Evolutionary conservation across 441 rosid species (phyloP).

Genomic region (Corymbia calophylla): DNA sequence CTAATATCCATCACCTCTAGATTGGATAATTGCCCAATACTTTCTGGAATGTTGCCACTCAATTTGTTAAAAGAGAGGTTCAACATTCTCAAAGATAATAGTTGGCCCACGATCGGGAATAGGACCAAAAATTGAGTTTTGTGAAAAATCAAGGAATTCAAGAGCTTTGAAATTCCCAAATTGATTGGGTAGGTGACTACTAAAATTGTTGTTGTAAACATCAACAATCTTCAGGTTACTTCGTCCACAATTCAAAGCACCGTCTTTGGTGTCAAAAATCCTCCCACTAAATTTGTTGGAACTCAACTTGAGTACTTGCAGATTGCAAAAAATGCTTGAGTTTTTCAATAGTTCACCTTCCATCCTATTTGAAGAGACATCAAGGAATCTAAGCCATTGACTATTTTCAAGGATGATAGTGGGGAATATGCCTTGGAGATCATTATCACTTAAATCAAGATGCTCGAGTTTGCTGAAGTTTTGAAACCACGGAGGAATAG

Average conservation of each 20-base stretch:
- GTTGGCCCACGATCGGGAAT: rapidly evolving
- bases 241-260: not conserved
- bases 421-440: not conserved
- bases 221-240: not conserved
- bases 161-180: not conserved
- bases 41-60: not conserved
- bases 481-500: not conserved
- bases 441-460: not conserved
- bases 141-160: not conserved
- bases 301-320: not conserved
- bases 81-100: not conserved
- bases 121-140: not conserved
- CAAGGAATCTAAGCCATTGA: not conserved
- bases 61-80: not conserved
- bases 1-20: not conserved
- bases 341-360: not conserved
- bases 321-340: not conserved
- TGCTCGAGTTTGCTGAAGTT: not conserved
- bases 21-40: not conserved
- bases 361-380: not conserved
- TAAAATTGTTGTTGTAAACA: not conserved
- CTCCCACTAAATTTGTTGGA: not conserved
- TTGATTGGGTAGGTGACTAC: not conserved
- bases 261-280: not conserved
- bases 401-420: not conserved